Evolutionary conservation across 805 yeast species (phyloP), one percentile per base, ranked within the genome.

Genomic region (Myxozyma geophila): DNA sequence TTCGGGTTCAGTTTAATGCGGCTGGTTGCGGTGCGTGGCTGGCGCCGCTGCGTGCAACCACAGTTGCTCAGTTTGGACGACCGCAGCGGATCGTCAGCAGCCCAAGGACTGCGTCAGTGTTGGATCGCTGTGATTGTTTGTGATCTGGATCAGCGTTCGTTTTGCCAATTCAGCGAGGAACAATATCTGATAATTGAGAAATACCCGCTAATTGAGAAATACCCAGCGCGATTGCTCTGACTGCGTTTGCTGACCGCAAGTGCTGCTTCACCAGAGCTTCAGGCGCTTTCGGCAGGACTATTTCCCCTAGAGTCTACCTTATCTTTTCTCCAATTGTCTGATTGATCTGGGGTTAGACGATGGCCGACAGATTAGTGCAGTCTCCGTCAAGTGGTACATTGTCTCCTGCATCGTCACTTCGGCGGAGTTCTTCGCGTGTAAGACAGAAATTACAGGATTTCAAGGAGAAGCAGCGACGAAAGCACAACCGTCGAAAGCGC

Each of bases 401-500:
- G 17, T 64, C 67, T 13, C 64, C 65, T 37, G 13, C 62, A 10
- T 56, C 67, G 12, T 54, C 58, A 15, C 33, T 58, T 7, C 52
- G 53, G 44, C 48, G 62, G 19, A 64, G 48, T 37, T 50, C 62
- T 7, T 60, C 67, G 39, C 35, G 48, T n/a, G 62, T 57, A 19
- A 59, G 65, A 13, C 54, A 50, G 58, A 64, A 61, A 44, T 37
- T 64, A 17, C 62, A 61, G 17, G 64, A 58, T 9, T 54, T 64
- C 7, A 62, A 54, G 21, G 57, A 60, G 52, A 51, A 47, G n/a
- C 49, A 46, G 33, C 52, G 59, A 10, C 62, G 57, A 0, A 35
- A 41, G 19, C 59, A 46, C 46, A 36, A 19, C 6, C 52, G 48
- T 6, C 41, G 43, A 6, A 21, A 33, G 17, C 44, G 21, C 43